A percentile compares a stretch with the other conserved stretches of the same genome.
phyloP scores from a whole-genome alignment of 805 yeast species.

The Spathaspora boniae region DNA sequence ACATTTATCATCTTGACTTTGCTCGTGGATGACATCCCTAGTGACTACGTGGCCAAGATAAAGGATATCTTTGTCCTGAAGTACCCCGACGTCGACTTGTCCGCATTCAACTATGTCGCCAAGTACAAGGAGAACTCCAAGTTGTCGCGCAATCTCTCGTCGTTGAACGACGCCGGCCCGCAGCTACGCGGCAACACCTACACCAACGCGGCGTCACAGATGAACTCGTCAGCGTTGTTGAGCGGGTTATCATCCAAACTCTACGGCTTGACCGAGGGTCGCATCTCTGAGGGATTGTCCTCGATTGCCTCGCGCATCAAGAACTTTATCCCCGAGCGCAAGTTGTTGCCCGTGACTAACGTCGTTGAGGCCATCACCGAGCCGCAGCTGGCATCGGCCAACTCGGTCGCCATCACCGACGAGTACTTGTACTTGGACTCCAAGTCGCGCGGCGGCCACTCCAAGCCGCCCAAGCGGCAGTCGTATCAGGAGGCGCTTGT shows the following conservation, averaged over 20 bases:
- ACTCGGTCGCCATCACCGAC: conserved; percentile 72
- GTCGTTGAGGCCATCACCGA: conserved; percentile 91
- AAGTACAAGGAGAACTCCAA: conserved; percentile 63
- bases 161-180: conserved; percentile 12
- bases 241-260: conserved; percentile 72
- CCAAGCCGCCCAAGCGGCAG: conserved; percentile 84
- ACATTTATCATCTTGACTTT: conserved; percentile 80
- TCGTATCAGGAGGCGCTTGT: conserved; percentile 79
- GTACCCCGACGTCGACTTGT: conserved; percentile 51
- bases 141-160: conserved; percentile 19
- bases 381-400: conserved; percentile 61
- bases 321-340: conserved; percentile 82
- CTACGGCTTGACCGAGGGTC: conserved; percentile 80
- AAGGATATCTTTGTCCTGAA: conserved; percentile 55
- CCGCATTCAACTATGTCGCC: conserved; percentile 69
- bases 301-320: conserved; percentile 85
- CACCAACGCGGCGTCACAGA: conserved; percentile 28
- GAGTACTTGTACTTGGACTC: conserved; percentile 92
- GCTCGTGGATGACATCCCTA: conserved; percentile 42
- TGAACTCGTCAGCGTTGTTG: conserved; percentile 55
- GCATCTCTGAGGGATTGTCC: conserved; percentile 84
- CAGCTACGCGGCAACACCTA: conserved; percentile 9
- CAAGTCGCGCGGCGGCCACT: conserved; percentile 81
- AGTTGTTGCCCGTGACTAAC: conserved; percentile 83
- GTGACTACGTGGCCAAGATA: conserved; percentile 44